These are phyloP conservation scores for Starmerella lactis-condensi DNA, from an alignment of 805 yeast genomes.

Conservation along the genomic window DNA sequence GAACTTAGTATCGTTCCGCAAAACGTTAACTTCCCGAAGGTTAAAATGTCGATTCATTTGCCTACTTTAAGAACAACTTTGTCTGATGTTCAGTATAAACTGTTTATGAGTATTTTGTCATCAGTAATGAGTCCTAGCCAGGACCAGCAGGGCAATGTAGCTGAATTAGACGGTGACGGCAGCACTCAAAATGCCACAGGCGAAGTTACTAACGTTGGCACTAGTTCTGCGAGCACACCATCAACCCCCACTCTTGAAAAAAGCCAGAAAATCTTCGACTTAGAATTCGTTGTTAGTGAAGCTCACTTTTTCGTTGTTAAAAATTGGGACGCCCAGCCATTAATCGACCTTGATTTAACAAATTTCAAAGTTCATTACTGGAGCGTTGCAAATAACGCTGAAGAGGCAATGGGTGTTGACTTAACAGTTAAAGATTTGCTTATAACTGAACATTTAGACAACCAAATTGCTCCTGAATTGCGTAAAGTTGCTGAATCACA, in stretches of 20 bases:
- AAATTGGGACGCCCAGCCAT: conserved; percentile 50
- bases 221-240: background rate
- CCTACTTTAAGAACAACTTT: conserved; percentile 54
- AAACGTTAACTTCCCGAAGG: conserved; percentile 51
- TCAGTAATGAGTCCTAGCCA: conserved; percentile 21
- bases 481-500: conserved; percentile 49
- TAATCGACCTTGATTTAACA: conserved; percentile 59
- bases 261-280: conserved; percentile 33
- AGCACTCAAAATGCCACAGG: background rate
- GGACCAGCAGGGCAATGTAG: background rate
- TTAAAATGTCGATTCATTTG: conserved; percentile 57
- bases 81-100: conserved; percentile 79
- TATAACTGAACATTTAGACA: conserved; percentile 58
- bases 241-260: background rate
- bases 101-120: conserved; percentile 61
- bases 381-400: conserved; percentile 26
- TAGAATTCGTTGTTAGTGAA: conserved; percentile 47
- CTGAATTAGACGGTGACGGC: background rate
- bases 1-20: conserved; percentile 76
- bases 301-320: conserved; percentile 46
- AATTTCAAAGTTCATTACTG: conserved; percentile 40
- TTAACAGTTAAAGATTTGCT: conserved; percentile 45
- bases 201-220: background rate
- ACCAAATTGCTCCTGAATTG: conserved; percentile 41
- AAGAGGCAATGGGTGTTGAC: conserved; percentile 44